phyloP scores from a whole-genome alignment of 148 eudicot species.

The Camellia granthamiana region DNA sequence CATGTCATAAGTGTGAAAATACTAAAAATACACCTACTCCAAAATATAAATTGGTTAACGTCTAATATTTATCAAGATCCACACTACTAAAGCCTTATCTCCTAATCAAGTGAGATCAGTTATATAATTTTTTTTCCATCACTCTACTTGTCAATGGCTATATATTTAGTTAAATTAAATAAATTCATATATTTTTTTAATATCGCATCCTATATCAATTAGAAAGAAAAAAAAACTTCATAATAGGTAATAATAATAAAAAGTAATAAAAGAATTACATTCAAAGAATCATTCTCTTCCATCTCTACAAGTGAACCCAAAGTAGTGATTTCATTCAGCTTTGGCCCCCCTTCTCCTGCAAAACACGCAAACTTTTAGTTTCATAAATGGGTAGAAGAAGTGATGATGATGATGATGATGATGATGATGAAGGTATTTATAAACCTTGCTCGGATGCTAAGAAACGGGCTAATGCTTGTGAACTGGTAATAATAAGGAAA shows the following conservation, averaged over 20 bases:
- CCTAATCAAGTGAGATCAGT: too few species aligned
- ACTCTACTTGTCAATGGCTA: too few species aligned
- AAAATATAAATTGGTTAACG: too few species aligned
- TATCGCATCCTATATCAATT: not conserved
- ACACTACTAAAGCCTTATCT: too few species aligned
- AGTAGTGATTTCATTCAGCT: conserved; percentile 19
- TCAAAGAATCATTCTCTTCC: conserved; percentile 21
- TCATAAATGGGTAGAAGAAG: not conserved
- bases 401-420: conserved; percentile 14
- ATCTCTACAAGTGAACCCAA: conserved; percentile 2
- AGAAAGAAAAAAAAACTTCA: not conserved
- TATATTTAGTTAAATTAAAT: too few species aligned
- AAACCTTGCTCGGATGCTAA: conserved; percentile 6
- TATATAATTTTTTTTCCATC: too few species aligned
- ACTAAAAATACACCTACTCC: too few species aligned
- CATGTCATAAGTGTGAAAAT: too few species aligned
- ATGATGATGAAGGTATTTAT: not conserved
- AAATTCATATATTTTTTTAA: too few species aligned
- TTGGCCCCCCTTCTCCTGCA: conserved; percentile 20
- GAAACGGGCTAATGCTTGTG: conserved; percentile 2
- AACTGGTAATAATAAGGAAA: not conserved
- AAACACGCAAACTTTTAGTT: conserved; percentile 10
- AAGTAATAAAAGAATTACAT: conserved; percentile 24
- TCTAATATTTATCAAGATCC: too few species aligned
- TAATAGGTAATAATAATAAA: not conserved